These are phyloP conservation scores for Russula olivacea DNA, from an alignment of 768 basidiomycete species.

Conservation along the genomic window DNA sequence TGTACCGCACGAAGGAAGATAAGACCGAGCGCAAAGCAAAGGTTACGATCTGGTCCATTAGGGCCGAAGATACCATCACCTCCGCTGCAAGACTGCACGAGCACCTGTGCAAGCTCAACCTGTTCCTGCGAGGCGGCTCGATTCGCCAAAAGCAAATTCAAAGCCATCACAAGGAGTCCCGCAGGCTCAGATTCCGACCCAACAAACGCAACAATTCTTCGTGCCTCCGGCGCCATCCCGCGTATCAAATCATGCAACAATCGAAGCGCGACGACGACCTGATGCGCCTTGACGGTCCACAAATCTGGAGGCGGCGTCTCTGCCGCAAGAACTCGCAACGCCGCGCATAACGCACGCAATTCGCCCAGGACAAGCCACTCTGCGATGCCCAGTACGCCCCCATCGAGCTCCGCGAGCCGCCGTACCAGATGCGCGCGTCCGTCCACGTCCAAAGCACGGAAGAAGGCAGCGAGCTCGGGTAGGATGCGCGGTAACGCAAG, in stretches of 20 bases:
- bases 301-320: constrained; percentile 32
- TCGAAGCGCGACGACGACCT: constrained; percentile 45
- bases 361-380: constrained; percentile 70
- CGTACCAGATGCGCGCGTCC: constrained; percentile 44
- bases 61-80: constrained; percentile 7
- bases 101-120: constrained; percentile 38
- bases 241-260: constrained; percentile 44
- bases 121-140: constrained; percentile 44
- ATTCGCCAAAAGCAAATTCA: constrained; percentile 44
- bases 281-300: constrained; percentile 40
- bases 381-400: constrained; percentile 49
- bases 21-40: constrained; percentile 27
- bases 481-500: constrained; percentile 53
- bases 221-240: constrained; percentile 39
- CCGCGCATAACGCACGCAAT: constrained; percentile 54
- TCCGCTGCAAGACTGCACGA: constrained; percentile 20
- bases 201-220: constrained; percentile 36
- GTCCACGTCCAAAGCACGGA: constrained; percentile 50
- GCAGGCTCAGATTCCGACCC: constrained; percentile 41
- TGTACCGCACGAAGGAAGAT: constrained; percentile 29
- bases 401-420: constrained; percentile 52
- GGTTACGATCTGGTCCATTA: constrained; percentile 29
- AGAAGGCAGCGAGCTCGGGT: constrained; percentile 49
- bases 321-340: constrained; percentile 40
- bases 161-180: constrained; percentile 35